These are phyloP conservation scores for Tarenaya hassleriana DNA, from an alignment of 345 rosid species.

Conservation along the genomic window DNA sequence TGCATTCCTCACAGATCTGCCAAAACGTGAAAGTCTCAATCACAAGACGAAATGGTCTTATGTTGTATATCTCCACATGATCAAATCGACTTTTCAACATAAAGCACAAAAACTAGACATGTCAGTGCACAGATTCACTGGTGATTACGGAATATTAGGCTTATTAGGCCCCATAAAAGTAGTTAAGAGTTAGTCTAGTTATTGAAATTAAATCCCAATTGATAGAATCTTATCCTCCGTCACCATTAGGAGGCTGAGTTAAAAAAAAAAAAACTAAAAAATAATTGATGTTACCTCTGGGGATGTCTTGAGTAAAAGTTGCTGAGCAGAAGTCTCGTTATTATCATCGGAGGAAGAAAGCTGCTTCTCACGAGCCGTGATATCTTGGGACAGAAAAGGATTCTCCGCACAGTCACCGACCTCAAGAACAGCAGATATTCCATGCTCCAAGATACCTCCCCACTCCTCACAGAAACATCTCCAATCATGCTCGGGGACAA, in stretches of 20 bases:
- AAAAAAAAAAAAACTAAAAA: neutral
- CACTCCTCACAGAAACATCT: constrained; percentile 89
- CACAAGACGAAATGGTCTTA: neutral
- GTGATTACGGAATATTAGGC: too few relatives aligned
- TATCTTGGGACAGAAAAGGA: constrained; percentile 33
- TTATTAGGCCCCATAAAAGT: too few relatives aligned
- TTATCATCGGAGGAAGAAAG: constrained; percentile 42
- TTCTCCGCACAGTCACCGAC: constrained; percentile 25
- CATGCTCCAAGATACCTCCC: constrained; percentile 65
- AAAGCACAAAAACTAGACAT: too few relatives aligned
- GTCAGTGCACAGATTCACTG: too few relatives aligned
- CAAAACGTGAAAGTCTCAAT: constrained; percentile 15
- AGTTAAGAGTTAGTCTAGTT: too few relatives aligned
- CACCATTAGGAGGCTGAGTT: too few relatives aligned
- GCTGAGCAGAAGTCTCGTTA: constrained; percentile 46
- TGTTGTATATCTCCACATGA: too few relatives aligned
- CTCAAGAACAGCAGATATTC: constrained; percentile 69
- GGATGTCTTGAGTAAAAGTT: constrained; percentile 47
- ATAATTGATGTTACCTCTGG: constrained; percentile 59
- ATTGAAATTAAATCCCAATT: too few relatives aligned
- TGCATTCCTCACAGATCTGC: constrained; percentile 84
- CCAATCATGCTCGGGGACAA: constrained; percentile 86
- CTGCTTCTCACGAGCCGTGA: constrained; percentile 37
- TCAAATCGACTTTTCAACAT: too few relatives aligned
- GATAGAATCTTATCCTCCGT: too few relatives aligned